Percentiles rank a stretch among this genome's conserved stretches.
phyloP scores from a whole-genome alignment of 2,329 filamentous ascomycete genomes.

The Hysterium pulicare region DNA sequence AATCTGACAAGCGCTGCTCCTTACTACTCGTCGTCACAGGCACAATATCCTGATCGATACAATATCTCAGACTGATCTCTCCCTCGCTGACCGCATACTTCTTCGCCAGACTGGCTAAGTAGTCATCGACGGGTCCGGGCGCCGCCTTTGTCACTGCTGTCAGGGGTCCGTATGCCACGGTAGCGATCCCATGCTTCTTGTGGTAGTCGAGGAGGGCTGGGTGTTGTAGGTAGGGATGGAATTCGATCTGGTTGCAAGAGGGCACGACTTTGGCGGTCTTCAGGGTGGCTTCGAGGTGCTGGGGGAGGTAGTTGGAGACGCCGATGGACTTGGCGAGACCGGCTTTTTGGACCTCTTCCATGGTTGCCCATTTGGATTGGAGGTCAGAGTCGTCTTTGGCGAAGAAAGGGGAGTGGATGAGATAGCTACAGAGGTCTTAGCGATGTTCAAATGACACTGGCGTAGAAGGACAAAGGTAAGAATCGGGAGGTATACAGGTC shows the following conservation, averaged over 20 bases:
- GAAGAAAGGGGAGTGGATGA: constrained; percentile 62
- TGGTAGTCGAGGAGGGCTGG: constrained; percentile 54
- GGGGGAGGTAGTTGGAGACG: constrained; percentile 57
- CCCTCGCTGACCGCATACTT: constrained; percentile 59
- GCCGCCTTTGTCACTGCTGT: constrained; percentile 53
- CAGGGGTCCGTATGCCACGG: constrained; percentile 46
- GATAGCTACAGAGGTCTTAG: constrained; percentile 45
- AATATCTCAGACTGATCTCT: constrained; percentile 59
- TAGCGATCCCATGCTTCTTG: constrained; percentile 47
- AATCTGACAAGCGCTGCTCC: constrained; percentile 57
- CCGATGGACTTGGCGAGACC: constrained; percentile 61
- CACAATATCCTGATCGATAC: constrained; percentile 58
- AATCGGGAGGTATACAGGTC: constrained; percentile 51
- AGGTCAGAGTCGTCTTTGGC: constrained; percentile 52
- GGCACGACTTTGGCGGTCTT: constrained; percentile 55
- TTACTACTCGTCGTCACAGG: constrained; percentile 60
- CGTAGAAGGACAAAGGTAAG: not conserved
- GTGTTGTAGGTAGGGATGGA: constrained; percentile 66
- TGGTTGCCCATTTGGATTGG: constrained; percentile 56
- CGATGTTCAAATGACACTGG: not conserved
- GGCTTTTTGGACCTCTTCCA: constrained; percentile 56
- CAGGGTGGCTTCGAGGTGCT: constrained; percentile 54
- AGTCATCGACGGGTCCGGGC: constrained; percentile 54
- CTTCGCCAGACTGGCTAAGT: constrained; percentile 51
- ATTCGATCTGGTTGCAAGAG: constrained; percentile 66